These are phyloP conservation scores for Geotrichum bryndzae DNA, from an alignment of 1,139 yeast genomes.

Conservation along the genomic window DNA sequence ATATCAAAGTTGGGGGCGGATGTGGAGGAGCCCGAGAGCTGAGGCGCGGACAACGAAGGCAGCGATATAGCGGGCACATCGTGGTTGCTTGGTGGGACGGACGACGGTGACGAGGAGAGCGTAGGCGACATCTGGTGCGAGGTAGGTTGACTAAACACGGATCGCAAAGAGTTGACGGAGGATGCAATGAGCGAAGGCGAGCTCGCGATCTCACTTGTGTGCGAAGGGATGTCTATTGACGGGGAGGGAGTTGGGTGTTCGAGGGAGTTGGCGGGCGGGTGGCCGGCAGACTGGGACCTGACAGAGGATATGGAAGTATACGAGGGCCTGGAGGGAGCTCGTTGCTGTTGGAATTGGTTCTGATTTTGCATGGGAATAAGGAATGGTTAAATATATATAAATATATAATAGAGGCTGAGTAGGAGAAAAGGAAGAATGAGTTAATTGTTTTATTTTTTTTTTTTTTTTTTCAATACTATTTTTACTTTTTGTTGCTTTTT, in stretches of 20 bases:
- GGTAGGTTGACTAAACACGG: neutral
- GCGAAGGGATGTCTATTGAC: constrained; percentile 11
- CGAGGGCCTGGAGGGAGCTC: constrained; percentile 4
- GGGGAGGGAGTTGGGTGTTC: constrained; percentile 5
- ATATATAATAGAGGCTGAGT: neutral
- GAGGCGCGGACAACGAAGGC: constrained; percentile 4
- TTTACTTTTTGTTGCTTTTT: neutral
- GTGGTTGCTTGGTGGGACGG: neutral
- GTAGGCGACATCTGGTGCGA: constrained; percentile 7
- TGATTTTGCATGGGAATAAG: neutral
- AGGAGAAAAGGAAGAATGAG: neutral
- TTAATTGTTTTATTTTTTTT: neutral
- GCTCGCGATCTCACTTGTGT: neutral
- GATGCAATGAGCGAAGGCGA: neutral
- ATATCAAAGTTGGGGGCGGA: constrained; percentile 4
- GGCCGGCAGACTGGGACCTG: constrained; percentile 7
- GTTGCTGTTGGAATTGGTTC: neutral
- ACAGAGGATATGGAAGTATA: constrained; percentile 13
- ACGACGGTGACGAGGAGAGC: constrained; percentile 8
- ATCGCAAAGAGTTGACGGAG: neutral
- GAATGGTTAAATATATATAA: neutral
- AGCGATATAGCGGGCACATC: neutral
- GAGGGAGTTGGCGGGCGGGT: neutral
- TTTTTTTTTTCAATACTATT: neutral
- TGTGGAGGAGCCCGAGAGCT: constrained; percentile 13